Conservation (phyloP, 2,329 filamentous ascomycete species). For the Xylariales sp. region DNA sequence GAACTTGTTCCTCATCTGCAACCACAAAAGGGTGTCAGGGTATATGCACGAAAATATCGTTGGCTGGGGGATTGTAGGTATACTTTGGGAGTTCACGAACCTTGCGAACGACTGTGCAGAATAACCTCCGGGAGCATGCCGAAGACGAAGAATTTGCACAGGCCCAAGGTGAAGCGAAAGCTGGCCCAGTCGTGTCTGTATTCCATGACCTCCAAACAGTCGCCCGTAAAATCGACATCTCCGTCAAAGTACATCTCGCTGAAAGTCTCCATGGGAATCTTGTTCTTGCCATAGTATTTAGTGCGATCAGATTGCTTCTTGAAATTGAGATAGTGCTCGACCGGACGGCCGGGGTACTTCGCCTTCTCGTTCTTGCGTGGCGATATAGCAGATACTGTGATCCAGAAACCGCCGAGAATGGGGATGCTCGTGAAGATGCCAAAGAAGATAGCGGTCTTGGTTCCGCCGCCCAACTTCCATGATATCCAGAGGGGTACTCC, state of each 20-base stretch:
- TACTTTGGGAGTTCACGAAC: slow-evolving; percentile 42
- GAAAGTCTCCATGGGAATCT: slow-evolving; percentile 89
- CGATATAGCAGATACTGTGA: slow-evolving; percentile 71
- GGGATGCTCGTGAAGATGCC: slow-evolving; percentile 73
- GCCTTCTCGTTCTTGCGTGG: slow-evolving; percentile 93
- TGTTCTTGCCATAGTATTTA: slow-evolving; percentile 73
- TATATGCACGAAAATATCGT: not conserved
- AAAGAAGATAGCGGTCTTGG: slow-evolving; percentile 86
- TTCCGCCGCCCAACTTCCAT: slow-evolving; percentile 78
- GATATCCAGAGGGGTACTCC: slow-evolving; percentile 75
- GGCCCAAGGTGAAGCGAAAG: slow-evolving; percentile 81
- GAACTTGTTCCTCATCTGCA: slow-evolving; percentile 92
- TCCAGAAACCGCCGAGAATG: slow-evolving; percentile 79
- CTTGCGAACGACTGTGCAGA: slow-evolving; percentile 87
- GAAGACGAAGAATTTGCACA: slow-evolving; percentile 86
- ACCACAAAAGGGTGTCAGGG: not conserved
- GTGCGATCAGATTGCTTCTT: slow-evolving; percentile 56
- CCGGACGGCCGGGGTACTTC: slow-evolving; percentile 75
- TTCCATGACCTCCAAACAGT: slow-evolving; percentile 83
- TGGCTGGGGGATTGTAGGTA: no score
- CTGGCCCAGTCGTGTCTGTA: slow-evolving; percentile 96
- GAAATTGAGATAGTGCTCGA: slow-evolving; percentile 89
- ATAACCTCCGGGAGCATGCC: slow-evolving; percentile 87
- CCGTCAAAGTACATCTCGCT: slow-evolving; percentile 97
- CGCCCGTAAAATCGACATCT: slow-evolving; percentile 92